Conservation (phyloP, 2,329 filamentous ascomycete genomes). For the Beauveria brongniartii region DNA sequence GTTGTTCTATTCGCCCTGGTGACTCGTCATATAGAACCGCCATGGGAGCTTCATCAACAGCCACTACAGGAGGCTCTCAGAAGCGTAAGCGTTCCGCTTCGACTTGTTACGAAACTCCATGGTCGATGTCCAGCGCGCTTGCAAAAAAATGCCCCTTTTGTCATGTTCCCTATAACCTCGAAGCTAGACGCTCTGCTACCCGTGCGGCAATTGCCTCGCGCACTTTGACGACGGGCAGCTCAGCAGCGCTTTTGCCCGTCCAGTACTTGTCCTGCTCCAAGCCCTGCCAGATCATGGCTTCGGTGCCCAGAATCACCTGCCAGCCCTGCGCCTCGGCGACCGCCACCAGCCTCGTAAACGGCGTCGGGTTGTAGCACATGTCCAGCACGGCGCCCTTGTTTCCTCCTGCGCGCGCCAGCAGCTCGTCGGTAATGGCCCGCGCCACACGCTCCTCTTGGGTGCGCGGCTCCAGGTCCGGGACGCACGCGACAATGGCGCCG, state of each 20-base stretch:
- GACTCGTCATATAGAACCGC: too few species aligned
- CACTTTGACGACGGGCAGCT: constrained; percentile 53
- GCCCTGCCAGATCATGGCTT: constrained; percentile 71
- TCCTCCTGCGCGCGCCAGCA: constrained; percentile 29
- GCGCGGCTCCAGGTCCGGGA: constrained; percentile 67
- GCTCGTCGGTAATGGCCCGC: constrained; percentile 45
- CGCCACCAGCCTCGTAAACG: constrained; percentile 58
- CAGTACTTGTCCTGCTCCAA: constrained; percentile 59
- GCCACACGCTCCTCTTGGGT: constrained; percentile 55
- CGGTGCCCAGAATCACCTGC: constrained; percentile 68
- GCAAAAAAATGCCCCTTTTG: too few species aligned
- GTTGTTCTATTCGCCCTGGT: too few species aligned
- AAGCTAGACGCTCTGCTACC: constrained; percentile 25
- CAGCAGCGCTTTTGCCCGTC: constrained; percentile 52
- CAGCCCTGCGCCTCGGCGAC: constrained; percentile 55
- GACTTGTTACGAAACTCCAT: too few species aligned
- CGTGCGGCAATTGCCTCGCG: constrained; percentile 41
- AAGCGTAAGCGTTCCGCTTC: too few species aligned
- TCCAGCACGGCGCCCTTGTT: constrained; percentile 64
- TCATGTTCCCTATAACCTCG: constrained; percentile 17
- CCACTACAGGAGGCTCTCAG: too few species aligned
- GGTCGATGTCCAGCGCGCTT: too few species aligned
- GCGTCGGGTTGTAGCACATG: constrained; percentile 75
- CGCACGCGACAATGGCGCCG: constrained; percentile 62
- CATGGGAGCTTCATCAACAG: too few species aligned